A percentile compares a stretch with the other conserved stretches of the same genome.
Evolutionary conservation across 2,329 filamentous ascomycete genomes (phyloP).

Genomic region (Aspergillus fructus): DNA sequence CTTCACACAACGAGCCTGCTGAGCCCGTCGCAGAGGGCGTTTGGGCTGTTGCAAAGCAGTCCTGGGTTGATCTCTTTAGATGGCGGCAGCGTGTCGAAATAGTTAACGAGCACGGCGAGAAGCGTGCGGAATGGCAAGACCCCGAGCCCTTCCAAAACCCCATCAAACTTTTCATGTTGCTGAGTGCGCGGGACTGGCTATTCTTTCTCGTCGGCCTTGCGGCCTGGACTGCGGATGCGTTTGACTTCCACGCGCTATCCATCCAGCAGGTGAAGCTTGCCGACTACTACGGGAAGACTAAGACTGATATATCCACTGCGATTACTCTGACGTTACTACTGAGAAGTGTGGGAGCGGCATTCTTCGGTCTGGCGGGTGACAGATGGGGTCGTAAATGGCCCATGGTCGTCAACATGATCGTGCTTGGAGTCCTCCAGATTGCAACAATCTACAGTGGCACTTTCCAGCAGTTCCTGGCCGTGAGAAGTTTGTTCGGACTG

Average conservation of each 20-base stretch:
- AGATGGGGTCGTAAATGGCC: constrained; percentile 77
- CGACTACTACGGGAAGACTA: constrained; percentile 57
- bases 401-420: constrained; percentile 76
- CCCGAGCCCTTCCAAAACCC: constrained; percentile 69
- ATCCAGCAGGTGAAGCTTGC: constrained; percentile 74
- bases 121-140: constrained; percentile 65
- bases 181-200: constrained; percentile 67
- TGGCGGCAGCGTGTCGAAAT: constrained; percentile 72
- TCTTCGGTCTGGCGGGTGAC: constrained; percentile 76
- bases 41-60: constrained; percentile 64
- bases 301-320: constrained; percentile 68
- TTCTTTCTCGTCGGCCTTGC: constrained; percentile 73
- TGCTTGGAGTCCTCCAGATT: constrained; percentile 69
- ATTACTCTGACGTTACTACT: constrained; percentile 67
- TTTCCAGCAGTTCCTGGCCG: constrained; percentile 72
- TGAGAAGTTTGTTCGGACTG: constrained; percentile 70
- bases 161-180: constrained; percentile 64
- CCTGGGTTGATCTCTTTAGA: constrained; percentile 63
- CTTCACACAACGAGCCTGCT: constrained; percentile 50
- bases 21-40: constrained; percentile 68
- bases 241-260: constrained; percentile 78
- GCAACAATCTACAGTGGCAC: constrained; percentile 74
- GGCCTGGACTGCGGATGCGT: constrained; percentile 79
- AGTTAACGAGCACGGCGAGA: constrained; percentile 57
- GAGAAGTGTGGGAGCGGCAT: constrained; percentile 70